Percentiles rank a stretch among this genome's conserved stretches.
Conservation (phyloP, 2,329 filamentous ascomycete species). For the Fusarium sp. region DNA sequence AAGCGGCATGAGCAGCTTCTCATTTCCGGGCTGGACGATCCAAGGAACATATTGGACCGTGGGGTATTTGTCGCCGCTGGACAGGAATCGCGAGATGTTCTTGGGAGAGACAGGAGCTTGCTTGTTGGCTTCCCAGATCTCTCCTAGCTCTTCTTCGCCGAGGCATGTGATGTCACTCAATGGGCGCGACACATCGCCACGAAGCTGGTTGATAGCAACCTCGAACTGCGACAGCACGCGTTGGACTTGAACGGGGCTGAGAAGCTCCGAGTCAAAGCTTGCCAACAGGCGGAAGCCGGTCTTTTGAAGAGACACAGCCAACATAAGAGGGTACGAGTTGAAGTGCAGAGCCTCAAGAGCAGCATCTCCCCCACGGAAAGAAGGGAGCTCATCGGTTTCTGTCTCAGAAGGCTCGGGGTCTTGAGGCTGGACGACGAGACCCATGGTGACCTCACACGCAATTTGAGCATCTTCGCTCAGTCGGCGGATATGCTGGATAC, state of each 20-base stretch:
- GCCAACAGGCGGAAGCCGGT: slow-evolving; percentile 65
- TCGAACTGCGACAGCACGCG: slow-evolving; percentile 62
- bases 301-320: slow-evolving; percentile 67
- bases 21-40: slow-evolving; percentile 42
- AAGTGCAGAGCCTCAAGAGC: slow-evolving; percentile 67
- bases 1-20: slow-evolving; percentile 42
- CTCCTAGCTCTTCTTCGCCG: slow-evolving; percentile 47
- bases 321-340: slow-evolving; percentile 68
- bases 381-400: slow-evolving; percentile 43
- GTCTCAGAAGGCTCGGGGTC: slow-evolving; percentile 40
- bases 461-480: slow-evolving; percentile 60
- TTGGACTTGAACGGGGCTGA: slow-evolving; percentile 61
- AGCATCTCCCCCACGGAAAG: slow-evolving; percentile 62
- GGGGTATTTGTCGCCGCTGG: slow-evolving; percentile 37
- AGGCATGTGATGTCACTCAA: slow-evolving; percentile 50
- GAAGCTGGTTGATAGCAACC: slow-evolving; percentile 59
- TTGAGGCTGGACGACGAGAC: slow-evolving; percentile 57
- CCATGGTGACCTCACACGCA: slow-evolving; percentile 65
- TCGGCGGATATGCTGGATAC: slow-evolving; percentile 50
- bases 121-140: slow-evolving; percentile 46
- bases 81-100: slow-evolving; percentile 22
- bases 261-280: slow-evolving; percentile 68
- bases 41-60: slow-evolving; percentile 37
- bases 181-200: slow-evolving; percentile 45
- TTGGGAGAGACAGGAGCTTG: slow-evolving; percentile 29